These are phyloP conservation scores for Cryptococcus depauperatus DNA, from an alignment of 1,284 basidiomycete species.

Conservation along the genomic window DNA sequence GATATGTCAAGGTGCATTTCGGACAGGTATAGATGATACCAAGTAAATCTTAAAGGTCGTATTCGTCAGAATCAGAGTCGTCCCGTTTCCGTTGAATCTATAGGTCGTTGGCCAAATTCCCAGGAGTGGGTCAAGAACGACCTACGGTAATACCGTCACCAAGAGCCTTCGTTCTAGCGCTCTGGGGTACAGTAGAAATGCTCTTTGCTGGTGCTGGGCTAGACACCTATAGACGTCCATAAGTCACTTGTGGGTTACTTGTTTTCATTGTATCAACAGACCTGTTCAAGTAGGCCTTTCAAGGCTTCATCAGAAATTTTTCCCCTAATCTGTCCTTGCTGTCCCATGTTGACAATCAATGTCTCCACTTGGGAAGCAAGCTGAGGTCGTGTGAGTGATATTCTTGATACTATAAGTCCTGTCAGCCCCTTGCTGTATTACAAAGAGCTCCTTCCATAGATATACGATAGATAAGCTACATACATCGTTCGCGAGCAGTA, in stretches of 20 bases:
- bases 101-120: neutral
- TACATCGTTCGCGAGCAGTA: constrained; percentile 83
- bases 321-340: constrained; percentile 79
- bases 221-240: constrained; percentile 31
- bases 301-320: constrained; percentile 80
- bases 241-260: neutral
- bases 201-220: constrained; percentile 28
- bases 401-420: constrained; percentile 63
- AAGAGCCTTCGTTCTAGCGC: constrained; percentile 31
- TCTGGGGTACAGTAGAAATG: constrained; percentile 14
- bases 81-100: constrained; percentile 45
- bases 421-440: constrained; percentile 2
- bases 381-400: constrained; percentile 83
- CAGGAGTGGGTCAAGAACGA: neutral
- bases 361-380: constrained; percentile 78
- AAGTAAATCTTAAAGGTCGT: constrained; percentile 33
- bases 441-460: too few relatives aligned
- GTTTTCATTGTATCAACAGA: constrained; percentile 37
- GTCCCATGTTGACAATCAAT: constrained; percentile 81
- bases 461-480: constrained; percentile 40
- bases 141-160: constrained; percentile 43
- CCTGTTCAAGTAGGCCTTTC: constrained; percentile 87
- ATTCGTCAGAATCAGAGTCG: constrained; percentile 45
- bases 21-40: neutral
- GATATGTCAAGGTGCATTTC: too few relatives aligned